A percentile compares a stretch with the other conserved stretches of the same genome.
These are phyloP conservation scores for Withania somnifera DNA, from an alignment of 305 asterid genomes.

Conservation along the genomic window DNA sequence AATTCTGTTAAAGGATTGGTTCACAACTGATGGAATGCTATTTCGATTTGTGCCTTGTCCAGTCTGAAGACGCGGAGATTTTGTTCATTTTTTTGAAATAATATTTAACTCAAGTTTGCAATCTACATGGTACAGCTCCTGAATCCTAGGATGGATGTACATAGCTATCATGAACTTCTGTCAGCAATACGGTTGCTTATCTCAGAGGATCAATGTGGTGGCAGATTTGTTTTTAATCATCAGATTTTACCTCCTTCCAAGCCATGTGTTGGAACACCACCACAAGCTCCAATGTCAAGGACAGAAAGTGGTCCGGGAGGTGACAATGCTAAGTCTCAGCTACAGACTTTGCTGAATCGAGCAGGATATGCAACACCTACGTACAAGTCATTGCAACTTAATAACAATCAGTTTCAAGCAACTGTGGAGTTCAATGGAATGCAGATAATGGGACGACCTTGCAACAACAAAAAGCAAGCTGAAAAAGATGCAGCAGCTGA, in stretches of 20 bases:
- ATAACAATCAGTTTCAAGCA: constrained; percentile 50
- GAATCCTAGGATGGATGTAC: constrained; percentile 65
- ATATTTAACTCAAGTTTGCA: background rate
- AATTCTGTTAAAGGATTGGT: background rate
- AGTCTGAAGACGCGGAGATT: background rate
- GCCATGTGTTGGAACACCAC: constrained; percentile 23
- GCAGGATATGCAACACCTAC: constrained; percentile 68
- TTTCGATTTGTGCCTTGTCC: constrained; percentile 2
- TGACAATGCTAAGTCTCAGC: constrained; percentile 81
- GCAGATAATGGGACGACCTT: constrained; percentile 67
- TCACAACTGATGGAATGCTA: background rate
- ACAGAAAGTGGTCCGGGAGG: constrained; percentile 84
- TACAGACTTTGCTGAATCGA: constrained; percentile 76
- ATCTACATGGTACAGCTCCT: constrained; percentile 45
- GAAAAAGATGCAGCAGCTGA: constrained; percentile 92
- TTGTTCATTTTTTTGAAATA: background rate
- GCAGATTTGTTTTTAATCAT: constrained; percentile 61
- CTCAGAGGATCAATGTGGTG: constrained; percentile 60
- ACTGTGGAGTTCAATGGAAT: constrained; percentile 61
- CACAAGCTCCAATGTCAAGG: constrained; percentile 21
- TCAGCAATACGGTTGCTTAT: constrained; percentile 74
- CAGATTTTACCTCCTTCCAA: constrained; percentile 30
- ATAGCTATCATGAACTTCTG: constrained; percentile 56
- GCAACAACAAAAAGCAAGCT: constrained; percentile 86
- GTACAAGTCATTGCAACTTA: constrained; percentile 58